Base-by-base conservation (phyloP, 768 basidiomycete species). In the Suillus decipiens region DNA sequence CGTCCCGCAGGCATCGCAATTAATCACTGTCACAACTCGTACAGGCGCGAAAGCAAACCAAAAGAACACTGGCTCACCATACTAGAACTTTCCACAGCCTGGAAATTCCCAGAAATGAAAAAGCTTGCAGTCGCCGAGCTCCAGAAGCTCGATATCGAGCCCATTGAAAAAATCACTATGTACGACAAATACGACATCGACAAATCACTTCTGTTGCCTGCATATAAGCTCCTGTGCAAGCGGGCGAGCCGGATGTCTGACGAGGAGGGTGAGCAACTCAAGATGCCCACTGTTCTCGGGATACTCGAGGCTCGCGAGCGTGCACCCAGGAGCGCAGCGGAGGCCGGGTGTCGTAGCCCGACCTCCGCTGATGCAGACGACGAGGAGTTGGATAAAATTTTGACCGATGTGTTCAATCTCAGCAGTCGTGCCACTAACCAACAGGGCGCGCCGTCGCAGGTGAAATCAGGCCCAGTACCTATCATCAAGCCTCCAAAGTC, bases 231-330 rank as follows among this genome's bases (percentile, higher is more conserved):
- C 28, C 28, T 28, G 28, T 28, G 28, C 28, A 28, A 28, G 28
- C 28, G 86, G 4, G 76, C 80, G 0, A 79, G 78, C 1, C 81
- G 87, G 0, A 78, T 88, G 19, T 78, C 77, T 0, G 73, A 82
- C 1, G 79, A 78, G 9, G 92, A 91, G 62, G 87, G 84, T 54
- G 71, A 75, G 2, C 75, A 75, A 33, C 75, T 93, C 15, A 85
- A 86, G 50, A 70, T 86, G 69, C 82, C 86, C 45, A 86, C 85
- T 0, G 77, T 84, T 0, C 71, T 89, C 1, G 78, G 72, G 41
- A 76, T 90, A n/a, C 84, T 84, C 0, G 71, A 74, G 3, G 84
- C 83, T 3, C 80, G 89, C 1, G 89, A 90, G 63, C 73, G 72
- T 17, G 70, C 69, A 1, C 65, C 66, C 55, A 78, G 78, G 28